phyloP scores from a whole-genome alignment of 345 rosid species.

The Dimocarpus longan region DNA sequence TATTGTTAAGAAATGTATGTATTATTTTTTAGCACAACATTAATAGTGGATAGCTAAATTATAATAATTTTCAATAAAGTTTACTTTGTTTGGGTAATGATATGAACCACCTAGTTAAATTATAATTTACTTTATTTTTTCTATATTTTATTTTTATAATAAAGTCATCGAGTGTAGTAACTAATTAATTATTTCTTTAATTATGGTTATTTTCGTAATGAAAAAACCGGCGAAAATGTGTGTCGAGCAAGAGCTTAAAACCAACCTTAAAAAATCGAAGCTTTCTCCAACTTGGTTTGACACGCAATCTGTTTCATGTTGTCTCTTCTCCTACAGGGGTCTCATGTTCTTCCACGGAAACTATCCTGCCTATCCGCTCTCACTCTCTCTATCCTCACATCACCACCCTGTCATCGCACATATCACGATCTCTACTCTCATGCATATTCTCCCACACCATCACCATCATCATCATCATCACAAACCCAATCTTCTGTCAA shows the following conservation, averaged over 20 bases:
- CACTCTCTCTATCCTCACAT: constrained; percentile 32
- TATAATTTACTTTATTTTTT: too few species aligned
- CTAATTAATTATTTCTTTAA: too few species aligned
- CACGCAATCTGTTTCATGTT: constrained; percentile 31
- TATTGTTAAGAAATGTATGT: too few species aligned
- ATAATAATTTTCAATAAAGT: too few species aligned
- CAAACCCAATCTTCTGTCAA: constrained; percentile 49
- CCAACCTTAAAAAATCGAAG: background rate
- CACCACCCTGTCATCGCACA: constrained; percentile 20
- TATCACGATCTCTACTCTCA: background rate
- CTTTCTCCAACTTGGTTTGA: background rate
- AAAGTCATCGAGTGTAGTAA: too few species aligned
- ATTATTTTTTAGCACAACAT: too few species aligned
- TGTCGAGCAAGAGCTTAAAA: background rate
- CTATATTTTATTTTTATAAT: too few species aligned
- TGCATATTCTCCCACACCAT: background rate
- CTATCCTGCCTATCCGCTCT: constrained; percentile 5
- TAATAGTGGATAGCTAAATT: too few species aligned
- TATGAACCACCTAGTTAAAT: too few species aligned
- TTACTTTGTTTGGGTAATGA: too few species aligned
- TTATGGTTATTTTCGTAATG: too few species aligned
- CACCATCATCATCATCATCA: constrained; percentile 20
- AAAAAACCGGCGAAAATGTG: background rate
- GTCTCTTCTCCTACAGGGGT: constrained; percentile 29
- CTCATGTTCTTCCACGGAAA: constrained; percentile 33